phyloP scores from a whole-genome alignment of 1,139 yeast species.

The Schwanniomyces etchellsii region DNA sequence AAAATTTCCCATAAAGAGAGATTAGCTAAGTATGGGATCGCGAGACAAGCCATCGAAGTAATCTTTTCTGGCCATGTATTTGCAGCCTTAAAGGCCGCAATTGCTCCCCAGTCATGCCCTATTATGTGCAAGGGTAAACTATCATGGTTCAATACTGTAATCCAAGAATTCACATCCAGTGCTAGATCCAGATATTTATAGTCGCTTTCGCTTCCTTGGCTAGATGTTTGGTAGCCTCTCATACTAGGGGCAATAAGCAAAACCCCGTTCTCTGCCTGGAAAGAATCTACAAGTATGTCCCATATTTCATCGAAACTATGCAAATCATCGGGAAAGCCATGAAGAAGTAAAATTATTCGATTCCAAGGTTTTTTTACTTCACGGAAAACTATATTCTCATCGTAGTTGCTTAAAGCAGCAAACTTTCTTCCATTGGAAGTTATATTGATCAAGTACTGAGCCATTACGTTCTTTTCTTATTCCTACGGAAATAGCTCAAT shows the following conservation, averaged over 20 bases:
- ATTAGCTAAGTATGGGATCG: conserved; percentile 34
- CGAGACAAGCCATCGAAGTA: conserved; percentile 31
- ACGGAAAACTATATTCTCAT: conserved; percentile 13
- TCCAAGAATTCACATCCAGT: conserved; percentile 32
- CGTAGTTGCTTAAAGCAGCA: conserved; percentile 20
- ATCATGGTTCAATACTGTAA: conserved; percentile 15
- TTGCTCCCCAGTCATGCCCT: conserved; percentile 48
- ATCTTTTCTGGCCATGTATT: conserved; percentile 30
- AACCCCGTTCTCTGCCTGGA: conserved; percentile 9
- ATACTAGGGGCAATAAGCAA: conserved; percentile 33
- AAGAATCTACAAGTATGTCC: conserved; percentile 17
- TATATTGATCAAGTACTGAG: background rate
- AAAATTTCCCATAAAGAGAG: conserved; percentile 22
- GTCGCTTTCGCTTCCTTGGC: conserved; percentile 21
- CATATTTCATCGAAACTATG: conserved; percentile 22
- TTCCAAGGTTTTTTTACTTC: conserved; percentile 15
- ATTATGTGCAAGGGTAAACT: conserved; percentile 32
- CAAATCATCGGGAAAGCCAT: conserved; percentile 42
- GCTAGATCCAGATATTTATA: conserved; percentile 29
- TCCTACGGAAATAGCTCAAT: too few relatives aligned
- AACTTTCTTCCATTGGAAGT: conserved; percentile 12
- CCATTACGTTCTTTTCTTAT: too few relatives aligned
- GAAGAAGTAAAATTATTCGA: conserved; percentile 28
- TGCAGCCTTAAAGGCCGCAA: conserved; percentile 31
- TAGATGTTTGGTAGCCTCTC: conserved; percentile 37